Evolutionary conservation across 306 rosid species (phyloP).

Genomic region (Acacia confusa): DNA sequence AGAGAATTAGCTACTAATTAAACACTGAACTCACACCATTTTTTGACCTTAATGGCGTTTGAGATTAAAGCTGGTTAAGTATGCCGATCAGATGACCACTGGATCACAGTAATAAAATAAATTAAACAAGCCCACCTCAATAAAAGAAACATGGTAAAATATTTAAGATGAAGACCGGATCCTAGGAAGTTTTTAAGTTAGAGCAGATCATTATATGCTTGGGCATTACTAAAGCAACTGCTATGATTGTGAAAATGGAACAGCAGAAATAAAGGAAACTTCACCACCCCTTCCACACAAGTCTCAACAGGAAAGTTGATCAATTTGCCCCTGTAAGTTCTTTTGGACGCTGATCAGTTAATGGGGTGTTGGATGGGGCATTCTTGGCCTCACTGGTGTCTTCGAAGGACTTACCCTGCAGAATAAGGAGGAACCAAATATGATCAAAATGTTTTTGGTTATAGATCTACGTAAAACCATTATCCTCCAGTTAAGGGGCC

Average conservation of each 20-base stretch:
- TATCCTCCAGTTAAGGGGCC: constrained; percentile 12
- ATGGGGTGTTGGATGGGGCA: constrained; percentile 55
- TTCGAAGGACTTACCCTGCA: constrained; percentile 97
- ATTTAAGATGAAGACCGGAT: not conserved
- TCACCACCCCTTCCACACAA: constrained; percentile 56
- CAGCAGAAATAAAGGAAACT: constrained; percentile 53
- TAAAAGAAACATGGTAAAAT: not conserved
- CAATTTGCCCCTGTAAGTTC: constrained; percentile 37
- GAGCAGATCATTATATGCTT: not conserved
- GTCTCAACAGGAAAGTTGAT: constrained; percentile 46
- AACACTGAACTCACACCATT: not conserved
- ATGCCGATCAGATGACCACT: not conserved
- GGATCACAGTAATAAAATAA: not conserved
- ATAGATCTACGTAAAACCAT: constrained; percentile 11
- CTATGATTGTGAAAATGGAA: constrained; percentile 24
- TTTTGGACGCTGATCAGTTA: constrained; percentile 29
- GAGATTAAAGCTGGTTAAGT: not conserved
- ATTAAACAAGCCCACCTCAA: not conserved
- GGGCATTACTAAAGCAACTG: not conserved
- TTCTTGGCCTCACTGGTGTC: constrained; percentile 96
- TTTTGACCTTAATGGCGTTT: not conserved
- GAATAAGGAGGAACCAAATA: constrained; percentile 28
- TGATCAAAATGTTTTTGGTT: not conserved
- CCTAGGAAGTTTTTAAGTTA: not conserved
- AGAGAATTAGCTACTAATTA: not conserved